Evolutionary conservation across 208 protist species (phyloP).

Genomic region (Herpetomonas tarakana): DNA sequence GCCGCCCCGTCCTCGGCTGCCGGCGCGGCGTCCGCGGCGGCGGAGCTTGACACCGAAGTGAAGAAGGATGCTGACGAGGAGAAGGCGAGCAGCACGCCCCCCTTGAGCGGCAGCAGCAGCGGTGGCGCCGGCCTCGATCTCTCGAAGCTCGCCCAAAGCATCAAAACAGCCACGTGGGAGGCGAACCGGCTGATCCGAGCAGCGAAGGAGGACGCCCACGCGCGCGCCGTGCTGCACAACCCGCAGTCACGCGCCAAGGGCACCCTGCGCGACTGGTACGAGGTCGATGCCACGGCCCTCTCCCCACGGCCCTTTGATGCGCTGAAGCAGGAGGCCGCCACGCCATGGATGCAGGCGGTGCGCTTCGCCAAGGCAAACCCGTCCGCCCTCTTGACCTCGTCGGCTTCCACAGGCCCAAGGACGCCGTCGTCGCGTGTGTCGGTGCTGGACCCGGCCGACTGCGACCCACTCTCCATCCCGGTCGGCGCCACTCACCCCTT

Average conservation of each 20-base stretch:
- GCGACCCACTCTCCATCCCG: constrained; percentile 45
- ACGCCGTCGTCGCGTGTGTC: constrained; percentile 14
- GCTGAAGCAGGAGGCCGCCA: constrained; percentile 49
- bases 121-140: constrained; percentile 33
- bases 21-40: neutral
- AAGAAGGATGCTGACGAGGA: too few relatives aligned
- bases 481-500: constrained; percentile 72
- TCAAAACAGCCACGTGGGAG: constrained; percentile 67
- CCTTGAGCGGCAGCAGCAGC: constrained; percentile 8
- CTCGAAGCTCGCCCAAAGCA: constrained; percentile 49
- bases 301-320: constrained; percentile 52
- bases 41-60: constrained; percentile 3
- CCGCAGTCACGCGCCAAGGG: constrained; percentile 32
- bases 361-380: constrained; percentile 44
- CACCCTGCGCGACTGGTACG: constrained; percentile 68
- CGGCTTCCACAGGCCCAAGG: neutral
- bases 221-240: constrained; percentile 56
- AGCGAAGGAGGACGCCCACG: constrained; percentile 71
- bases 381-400: neutral
- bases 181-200: constrained; percentile 54
- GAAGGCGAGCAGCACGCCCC: neutral
- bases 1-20: neutral
- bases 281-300: constrained; percentile 69
- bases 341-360: constrained; percentile 79
- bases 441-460: constrained; percentile 42